phyloP scores from a whole-genome alignment of 148 eudicot species.

The Chenopodium album region DNA sequence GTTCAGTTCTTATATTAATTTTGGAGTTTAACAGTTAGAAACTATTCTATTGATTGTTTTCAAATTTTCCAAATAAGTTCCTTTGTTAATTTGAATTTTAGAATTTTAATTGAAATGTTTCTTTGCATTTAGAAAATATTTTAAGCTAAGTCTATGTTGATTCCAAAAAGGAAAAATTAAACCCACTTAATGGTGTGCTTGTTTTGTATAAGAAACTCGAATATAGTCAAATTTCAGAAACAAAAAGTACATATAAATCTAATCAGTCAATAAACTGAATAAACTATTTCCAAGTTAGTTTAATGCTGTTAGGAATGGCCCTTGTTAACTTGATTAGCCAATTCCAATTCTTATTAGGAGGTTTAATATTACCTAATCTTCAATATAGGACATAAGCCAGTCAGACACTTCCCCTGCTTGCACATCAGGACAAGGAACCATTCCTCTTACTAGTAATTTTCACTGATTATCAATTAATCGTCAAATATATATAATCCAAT shows the following conservation, averaged over 20 bases:
- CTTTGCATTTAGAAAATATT: not conserved
- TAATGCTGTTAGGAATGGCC: not conserved
- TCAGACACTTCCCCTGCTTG: not conserved
- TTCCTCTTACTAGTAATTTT: not conserved
- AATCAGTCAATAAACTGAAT: not conserved
- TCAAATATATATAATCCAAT: not conserved
- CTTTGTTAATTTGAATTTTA: too few relatives aligned
- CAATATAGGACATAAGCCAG: not conserved
- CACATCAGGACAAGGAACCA: not conserved
- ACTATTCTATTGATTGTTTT: too few relatives aligned
- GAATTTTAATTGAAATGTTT: not conserved
- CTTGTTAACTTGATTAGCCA: not conserved
- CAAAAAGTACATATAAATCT: not conserved
- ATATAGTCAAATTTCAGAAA: not conserved
- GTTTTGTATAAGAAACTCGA: not conserved
- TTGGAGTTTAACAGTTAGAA: too few relatives aligned
- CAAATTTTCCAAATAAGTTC: too few relatives aligned
- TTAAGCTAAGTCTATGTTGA: not conserved
- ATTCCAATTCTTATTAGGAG: not conserved
- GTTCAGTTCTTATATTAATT: not conserved
- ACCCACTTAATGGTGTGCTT: not conserved
- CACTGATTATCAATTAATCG: not conserved
- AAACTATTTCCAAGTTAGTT: not conserved
- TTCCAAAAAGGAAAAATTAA: too few relatives aligned
- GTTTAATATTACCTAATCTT: not conserved